phyloP scores from a whole-genome alignment of 148 eudicot genomes.

The Dianthus caryophyllus region DNA sequence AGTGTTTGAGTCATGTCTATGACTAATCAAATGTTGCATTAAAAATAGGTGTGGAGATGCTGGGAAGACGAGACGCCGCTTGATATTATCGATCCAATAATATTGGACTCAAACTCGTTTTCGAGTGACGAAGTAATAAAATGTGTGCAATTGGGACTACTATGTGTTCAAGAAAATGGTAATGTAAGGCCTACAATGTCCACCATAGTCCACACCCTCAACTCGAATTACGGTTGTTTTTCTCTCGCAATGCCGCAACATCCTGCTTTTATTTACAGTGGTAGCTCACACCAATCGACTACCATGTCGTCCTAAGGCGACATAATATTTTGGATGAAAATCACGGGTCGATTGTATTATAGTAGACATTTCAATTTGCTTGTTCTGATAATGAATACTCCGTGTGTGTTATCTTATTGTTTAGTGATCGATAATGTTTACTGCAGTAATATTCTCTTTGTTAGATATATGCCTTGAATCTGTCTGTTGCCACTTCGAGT shows the following conservation, averaged over 20 bases:
- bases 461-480: no score
- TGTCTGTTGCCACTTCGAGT: no score
- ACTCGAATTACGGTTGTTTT: neutral
- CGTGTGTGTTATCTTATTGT: no score
- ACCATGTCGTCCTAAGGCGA: neutral
- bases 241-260: conserved; percentile 6
- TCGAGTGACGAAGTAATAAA: conserved; percentile 20
- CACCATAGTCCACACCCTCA: conserved; percentile 9
- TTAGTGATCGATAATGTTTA: no score
- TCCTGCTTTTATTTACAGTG: conserved; percentile 10
- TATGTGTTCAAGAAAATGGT: conserved; percentile 25
- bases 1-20: no score
- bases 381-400: no score
- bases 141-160: conserved; percentile 23
- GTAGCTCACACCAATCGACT: conserved; percentile 1
- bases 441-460: no score
- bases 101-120: conserved; percentile 14
- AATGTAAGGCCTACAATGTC: conserved; percentile 21
- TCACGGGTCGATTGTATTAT: no score
- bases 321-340: neutral
- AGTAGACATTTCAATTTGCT: no score
- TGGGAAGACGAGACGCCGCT: conserved; percentile 8
- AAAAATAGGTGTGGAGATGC: conserved; percentile 20
- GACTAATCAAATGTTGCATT: neutral
- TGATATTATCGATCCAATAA: conserved; percentile 21